Conservation (phyloP, 2,329 filamentous ascomycete genomes). For the Cercospora sp. region DNA sequence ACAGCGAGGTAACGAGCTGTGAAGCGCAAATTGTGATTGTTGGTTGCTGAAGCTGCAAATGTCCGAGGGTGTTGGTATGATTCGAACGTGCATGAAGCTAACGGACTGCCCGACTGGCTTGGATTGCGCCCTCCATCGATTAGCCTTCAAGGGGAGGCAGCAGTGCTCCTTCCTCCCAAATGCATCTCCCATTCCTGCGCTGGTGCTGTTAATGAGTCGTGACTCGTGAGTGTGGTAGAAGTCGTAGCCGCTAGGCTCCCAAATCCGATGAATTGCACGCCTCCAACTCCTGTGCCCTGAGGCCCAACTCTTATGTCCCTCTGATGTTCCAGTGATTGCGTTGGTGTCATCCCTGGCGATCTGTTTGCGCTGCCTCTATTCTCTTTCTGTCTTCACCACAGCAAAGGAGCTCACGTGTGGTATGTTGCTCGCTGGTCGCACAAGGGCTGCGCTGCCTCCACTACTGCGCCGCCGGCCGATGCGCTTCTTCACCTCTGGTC, state of each 20-base stretch:
- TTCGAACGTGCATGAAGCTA: constrained; percentile 15
- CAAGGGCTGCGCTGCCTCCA: neutral
- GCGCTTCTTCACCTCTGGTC: constrained; percentile 40
- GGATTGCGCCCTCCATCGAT: neutral
- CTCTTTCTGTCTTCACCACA: neutral
- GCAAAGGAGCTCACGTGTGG: neutral
- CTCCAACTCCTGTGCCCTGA: constrained; percentile 7
- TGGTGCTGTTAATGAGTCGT: neutral
- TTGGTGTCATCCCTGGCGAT: neutral
- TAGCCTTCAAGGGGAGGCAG: neutral
- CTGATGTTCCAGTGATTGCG: neutral
- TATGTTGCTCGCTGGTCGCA: neutral
- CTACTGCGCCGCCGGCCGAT: constrained; percentile 4
- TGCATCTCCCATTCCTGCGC: neutral
- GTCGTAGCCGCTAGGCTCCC: constrained; percentile 10
- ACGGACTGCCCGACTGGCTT: constrained; percentile 12
- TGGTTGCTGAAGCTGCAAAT: constrained; percentile 13
- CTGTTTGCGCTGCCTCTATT: neutral
- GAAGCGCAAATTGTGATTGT: constrained; percentile 20
- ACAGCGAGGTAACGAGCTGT: constrained; percentile 23
- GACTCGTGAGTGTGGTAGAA: neutral
- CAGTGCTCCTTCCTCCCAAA: neutral
- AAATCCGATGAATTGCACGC: neutral
- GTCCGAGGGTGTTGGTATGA: constrained; percentile 1
- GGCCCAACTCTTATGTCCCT: neutral